phyloP scores from a whole-genome alignment of 2,329 filamentous ascomycete species.

The Fusarium haematococcum region DNA sequence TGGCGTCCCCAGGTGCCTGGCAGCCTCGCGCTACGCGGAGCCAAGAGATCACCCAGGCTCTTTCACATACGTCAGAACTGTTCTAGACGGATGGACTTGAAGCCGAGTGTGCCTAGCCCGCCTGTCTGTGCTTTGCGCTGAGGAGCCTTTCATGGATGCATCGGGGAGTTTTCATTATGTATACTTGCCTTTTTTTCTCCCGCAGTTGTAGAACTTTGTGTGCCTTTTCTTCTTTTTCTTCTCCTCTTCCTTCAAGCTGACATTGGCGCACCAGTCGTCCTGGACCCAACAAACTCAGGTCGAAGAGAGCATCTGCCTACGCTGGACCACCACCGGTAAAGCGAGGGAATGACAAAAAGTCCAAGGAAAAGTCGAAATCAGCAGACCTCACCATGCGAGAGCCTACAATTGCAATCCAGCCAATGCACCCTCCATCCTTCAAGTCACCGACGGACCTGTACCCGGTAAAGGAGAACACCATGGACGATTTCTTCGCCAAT shows the following conservation, averaged over 20 bases:
- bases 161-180: conserved; percentile 12
- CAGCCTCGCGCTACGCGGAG: conserved; percentile 38
- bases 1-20: conserved; percentile 39
- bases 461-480: conserved; percentile 31
- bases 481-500: conserved; percentile 31
- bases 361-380: conserved; percentile 20
- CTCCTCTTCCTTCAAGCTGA: conserved; percentile 15
- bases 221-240: conserved; percentile 4
- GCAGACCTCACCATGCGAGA: conserved; percentile 36
- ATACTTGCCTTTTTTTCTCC: conserved; percentile 15
- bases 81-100: conserved; percentile 36
- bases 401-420: conserved; percentile 36
- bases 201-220: conserved; percentile 4
- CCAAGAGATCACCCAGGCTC: conserved; percentile 34
- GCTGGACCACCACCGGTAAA: conserved; percentile 23
- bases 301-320: conserved; percentile 40
- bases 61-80: conserved; percentile 40
- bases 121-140: conserved; percentile 10
- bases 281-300: conserved; percentile 43
- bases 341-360: conserved; percentile 23
- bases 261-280: conserved; percentile 32
- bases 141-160: conserved; percentile 3
- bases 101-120: conserved; percentile 41
- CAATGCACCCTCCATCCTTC: conserved; percentile 37
- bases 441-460: conserved; percentile 33